A percentile compares a stretch with the other conserved stretches of the same genome.
Evolutionary conservation across 441 rosid species (phyloP).

Genomic region (Populus trichocarpa): DNA sequence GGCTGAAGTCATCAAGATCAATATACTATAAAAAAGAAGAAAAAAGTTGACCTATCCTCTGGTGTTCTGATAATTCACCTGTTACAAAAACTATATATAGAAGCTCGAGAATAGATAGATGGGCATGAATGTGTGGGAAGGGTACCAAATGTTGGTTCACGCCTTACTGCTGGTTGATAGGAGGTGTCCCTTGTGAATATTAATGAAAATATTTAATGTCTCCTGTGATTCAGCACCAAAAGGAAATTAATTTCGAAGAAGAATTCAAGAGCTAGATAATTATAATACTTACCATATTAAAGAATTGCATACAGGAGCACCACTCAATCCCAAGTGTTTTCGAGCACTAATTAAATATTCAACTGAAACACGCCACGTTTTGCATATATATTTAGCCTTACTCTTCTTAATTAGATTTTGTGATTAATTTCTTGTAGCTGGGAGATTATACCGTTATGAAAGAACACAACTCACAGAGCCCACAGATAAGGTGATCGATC

Average conservation of each 20-base stretch:
- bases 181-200: background rate
- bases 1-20: too few relatives aligned
- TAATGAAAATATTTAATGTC: background rate
- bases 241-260: background rate
- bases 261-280: too few relatives aligned
- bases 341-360: background rate
- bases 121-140: background rate
- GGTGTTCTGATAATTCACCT: background rate
- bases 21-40: too few relatives aligned
- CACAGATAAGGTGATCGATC: background rate
- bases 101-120: background rate
- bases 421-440: too few relatives aligned
- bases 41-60: too few relatives aligned
- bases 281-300: too few relatives aligned
- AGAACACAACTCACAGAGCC: background rate
- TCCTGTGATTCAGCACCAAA: background rate
- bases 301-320: too few relatives aligned
- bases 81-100: background rate
- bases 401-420: background rate
- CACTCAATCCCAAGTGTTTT: background rate
- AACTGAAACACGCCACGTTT: background rate
- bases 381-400: background rate
- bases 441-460: background rate
- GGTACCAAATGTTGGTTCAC: background rate
- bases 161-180: background rate